Conservation (phyloP, 257 asterid species). For the Solanum corneliomulleri region DNA sequence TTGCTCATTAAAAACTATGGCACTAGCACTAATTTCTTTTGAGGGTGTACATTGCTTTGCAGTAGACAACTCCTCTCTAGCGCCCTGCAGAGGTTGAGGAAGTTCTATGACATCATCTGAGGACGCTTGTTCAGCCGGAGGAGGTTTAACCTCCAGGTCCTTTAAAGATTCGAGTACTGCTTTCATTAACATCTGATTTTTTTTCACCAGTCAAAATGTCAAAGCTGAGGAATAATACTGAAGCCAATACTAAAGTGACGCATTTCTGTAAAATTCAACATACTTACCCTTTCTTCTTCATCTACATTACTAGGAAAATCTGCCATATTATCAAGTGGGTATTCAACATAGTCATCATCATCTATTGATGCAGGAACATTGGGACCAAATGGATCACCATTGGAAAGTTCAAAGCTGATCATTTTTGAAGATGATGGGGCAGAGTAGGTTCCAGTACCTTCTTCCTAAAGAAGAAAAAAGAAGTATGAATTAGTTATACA, state of each 20-base stretch:
- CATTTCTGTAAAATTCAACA: not conserved
- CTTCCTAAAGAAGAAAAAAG: conserved; percentile 36
- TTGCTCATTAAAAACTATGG: conserved; percentile 5
- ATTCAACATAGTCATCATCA: conserved; percentile 75
- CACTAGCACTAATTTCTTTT: conserved; percentile 6
- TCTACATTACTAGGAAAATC: conserved; percentile 75
- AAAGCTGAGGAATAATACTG: not conserved
- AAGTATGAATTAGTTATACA: not conserved
- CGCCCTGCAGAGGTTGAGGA: conserved; percentile 19
- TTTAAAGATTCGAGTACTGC: conserved; percentile 76
- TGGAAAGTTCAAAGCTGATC: conserved; percentile 68
- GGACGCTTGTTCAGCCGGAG: conserved; percentile 15
- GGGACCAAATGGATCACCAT: conserved; percentile 37
- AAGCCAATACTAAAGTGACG: not conserved
- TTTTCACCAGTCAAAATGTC: not conserved
- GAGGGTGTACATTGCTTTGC: not conserved
- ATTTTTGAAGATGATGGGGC: conserved; percentile 60
- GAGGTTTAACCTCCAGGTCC: conserved; percentile 25
- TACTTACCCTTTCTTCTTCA: conserved; percentile 79
- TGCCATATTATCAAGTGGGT: conserved; percentile 50
- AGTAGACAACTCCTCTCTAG: conserved; percentile 6
- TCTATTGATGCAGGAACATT: conserved; percentile 45
- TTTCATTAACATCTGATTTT: conserved; percentile 64
- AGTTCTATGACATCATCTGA: conserved; percentile 11
- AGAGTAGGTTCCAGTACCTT: conserved; percentile 35